Conservation (phyloP, 2,329 filamentous ascomycete species). For the Aspergillus sp. region DNA sequence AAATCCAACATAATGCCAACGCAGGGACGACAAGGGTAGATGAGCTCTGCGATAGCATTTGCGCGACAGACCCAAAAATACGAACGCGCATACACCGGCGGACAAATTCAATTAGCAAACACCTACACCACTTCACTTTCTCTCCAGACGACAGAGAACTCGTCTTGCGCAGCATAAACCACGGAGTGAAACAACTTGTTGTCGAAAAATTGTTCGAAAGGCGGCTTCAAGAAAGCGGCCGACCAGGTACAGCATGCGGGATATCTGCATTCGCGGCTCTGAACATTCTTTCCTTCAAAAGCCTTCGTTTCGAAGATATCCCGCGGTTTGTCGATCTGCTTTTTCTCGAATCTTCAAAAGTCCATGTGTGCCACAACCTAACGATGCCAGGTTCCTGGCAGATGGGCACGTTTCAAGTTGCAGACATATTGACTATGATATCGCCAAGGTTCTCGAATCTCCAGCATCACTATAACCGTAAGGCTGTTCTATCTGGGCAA, state of each 20-base stretch:
- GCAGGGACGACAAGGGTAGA: not conserved
- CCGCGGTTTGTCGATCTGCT: slow-evolving; percentile 1
- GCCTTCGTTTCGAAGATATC: slow-evolving; percentile 1
- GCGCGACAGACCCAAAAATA: not conserved
- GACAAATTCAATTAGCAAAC: not conserved
- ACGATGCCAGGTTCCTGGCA: not conserved
- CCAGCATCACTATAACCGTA: not conserved
- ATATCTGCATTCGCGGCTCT: slow-evolving; percentile 3
- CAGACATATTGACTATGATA: not conserved
- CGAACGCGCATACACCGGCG: not conserved
- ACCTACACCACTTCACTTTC: not conserved
- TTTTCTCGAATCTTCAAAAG: not conserved
- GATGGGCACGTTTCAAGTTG: not conserved
- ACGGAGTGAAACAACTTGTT: slow-evolving; percentile 1
- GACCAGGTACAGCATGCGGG: not conserved
- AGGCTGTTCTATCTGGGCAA: not conserved
- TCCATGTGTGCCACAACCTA: not conserved
- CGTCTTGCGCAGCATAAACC: not conserved
- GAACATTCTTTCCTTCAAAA: not conserved
- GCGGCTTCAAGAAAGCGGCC: not conserved
- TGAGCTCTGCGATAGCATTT: slow-evolving; percentile 1
- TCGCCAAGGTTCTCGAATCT: not conserved
- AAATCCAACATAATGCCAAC: not conserved
- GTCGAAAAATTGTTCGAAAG: not conserved
- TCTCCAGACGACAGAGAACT: not conserved